Base-by-base conservation (phyloP, 768 basidiomycete species). In the Steccherinum ochraceum region DNA sequence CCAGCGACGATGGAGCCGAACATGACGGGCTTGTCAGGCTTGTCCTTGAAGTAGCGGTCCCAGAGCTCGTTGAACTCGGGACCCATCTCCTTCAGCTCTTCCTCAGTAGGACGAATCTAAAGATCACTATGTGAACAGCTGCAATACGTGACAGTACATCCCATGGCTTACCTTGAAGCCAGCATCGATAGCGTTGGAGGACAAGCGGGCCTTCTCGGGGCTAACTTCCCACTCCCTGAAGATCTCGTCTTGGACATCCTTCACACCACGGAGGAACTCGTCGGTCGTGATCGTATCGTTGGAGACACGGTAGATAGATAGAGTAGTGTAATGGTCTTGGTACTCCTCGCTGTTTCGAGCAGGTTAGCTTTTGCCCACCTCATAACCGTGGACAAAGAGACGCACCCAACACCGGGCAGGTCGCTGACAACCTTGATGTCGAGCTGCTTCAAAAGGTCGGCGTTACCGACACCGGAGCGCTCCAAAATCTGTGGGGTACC, bases 11-110 rank as follows among this genome's bases (percentile, higher is more conserved):
- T 84, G 39, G 81, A 80, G 48, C 79, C 82, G 62, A 84, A 84
- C 83, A 85, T 85, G 52, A 85, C 81, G 2, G 84, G 84, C 72
- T 86, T 86, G 72, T 85, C 84, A 49, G 83, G 84, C 71, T 84
- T 86, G 71, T 86, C 80, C 72, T 81, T 84, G 77, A 87, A 86
- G 69, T 87, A 86, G 24, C 35, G 73, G 61, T 86, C 67, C 80
- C 79, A 85, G 45, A 85, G 75, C 55, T 72, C 70, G 58, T 83
- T 82, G 68, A 85, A 86, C 59, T 86, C 84, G 13, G 82, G 83
- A n/a, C 84, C 84, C 83, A 85, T 84, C 65, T 84, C 81, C 63
- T 84, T 85, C 53, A 85, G 69, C 61, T 86, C 84, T 56, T 73
- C 78, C 61, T 78, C 78, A 1, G 80, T 81, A 1, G 83, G 84